These are phyloP conservation scores for Tetradesmus lagerheimii DNA, from an alignment of 139 green algal genomes.

Conservation along the genomic window DNA sequence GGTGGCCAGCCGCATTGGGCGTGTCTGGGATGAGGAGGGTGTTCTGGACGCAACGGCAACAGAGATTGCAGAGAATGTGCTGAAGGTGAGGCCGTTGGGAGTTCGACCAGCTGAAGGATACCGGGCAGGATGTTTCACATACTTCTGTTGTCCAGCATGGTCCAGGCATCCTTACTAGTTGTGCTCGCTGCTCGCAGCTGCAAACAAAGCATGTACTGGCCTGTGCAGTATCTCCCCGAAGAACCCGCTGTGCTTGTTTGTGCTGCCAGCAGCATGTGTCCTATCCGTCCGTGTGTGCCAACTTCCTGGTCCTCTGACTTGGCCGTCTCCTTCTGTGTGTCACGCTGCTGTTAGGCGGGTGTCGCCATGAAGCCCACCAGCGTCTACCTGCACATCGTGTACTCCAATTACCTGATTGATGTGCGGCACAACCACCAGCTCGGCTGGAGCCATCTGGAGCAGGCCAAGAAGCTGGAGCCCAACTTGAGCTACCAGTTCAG, in stretches of 20 bases:
- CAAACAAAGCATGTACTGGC: too few relatives aligned
- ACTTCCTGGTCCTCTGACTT: too few relatives aligned
- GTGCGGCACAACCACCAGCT: slow-evolving; percentile 44
- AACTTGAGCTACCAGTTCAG: slow-evolving; percentile 61
- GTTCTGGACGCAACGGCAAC: slow-evolving; percentile 43
- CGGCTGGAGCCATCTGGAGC: slow-evolving; percentile 57
- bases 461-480: slow-evolving; percentile 52
- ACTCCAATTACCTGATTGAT: slow-evolving; percentile 63
- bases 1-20: slow-evolving; percentile 51
- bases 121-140: neutral
- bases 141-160: neutral
- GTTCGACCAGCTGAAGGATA: too few relatives aligned
- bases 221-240: too few relatives aligned
- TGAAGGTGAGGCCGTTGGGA: slow-evolving; percentile 24
- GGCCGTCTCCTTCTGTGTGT: neutral
- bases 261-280: neutral
- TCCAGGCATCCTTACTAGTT: too few relatives aligned
- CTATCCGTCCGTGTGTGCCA: neutral
- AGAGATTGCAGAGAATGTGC: slow-evolving; percentile 56
- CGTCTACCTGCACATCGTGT: slow-evolving; percentile 57
- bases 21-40: slow-evolving; percentile 60
- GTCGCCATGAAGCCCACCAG: slow-evolving; percentile 56
- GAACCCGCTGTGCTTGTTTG: neutral
- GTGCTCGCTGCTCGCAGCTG: too few relatives aligned
- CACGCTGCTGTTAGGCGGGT: slow-evolving; percentile 37